Conservation (phyloP, 2,329 filamentous ascomycete species). For the Harringtonia lauricola region DNA sequence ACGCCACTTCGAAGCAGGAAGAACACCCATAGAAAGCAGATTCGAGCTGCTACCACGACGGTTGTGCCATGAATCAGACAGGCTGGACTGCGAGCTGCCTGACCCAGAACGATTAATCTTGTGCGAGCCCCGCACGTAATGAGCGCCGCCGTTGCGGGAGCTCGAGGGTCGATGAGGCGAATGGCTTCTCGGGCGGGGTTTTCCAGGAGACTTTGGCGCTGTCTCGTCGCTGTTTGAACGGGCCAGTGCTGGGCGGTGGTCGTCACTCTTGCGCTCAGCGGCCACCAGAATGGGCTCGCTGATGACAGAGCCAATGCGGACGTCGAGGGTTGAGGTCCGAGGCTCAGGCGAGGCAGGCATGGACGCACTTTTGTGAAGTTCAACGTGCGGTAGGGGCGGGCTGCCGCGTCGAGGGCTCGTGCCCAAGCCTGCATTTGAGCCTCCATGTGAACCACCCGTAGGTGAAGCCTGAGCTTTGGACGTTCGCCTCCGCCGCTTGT, state of each 20-base stretch:
- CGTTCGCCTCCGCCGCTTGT: conserved; percentile 77
- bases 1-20: conserved; percentile 86
- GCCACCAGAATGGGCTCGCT: conserved; percentile 31
- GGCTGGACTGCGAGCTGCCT: conserved; percentile 79
- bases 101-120: conserved; percentile 82
- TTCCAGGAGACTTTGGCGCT: conserved; percentile 26
- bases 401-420: conserved; percentile 53
- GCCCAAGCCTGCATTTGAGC: conserved; percentile 4
- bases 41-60: conserved; percentile 69
- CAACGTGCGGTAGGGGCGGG: conserved; percentile 51
- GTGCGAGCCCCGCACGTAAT: conserved; percentile 53
- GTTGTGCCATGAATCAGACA: conserved; percentile 54
- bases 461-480: conserved; percentile 79
- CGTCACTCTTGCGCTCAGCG: conserved; percentile 28
- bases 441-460: conserved; percentile 45
- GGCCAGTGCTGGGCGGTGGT: conserved; percentile 31
- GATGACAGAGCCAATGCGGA: conserved; percentile 49
- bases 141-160: conserved; percentile 59
- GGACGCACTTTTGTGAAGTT: conserved; percentile 56
- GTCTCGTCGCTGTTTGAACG: conserved; percentile 36
- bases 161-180: conserved; percentile 70
- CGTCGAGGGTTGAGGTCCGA: conserved; percentile 33
- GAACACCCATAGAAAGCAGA: conserved; percentile 55
- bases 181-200: conserved; percentile 57
- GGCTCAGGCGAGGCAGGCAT: conserved; percentile 53